phyloP scores from a whole-genome alignment of 1,284 basidiomycete species.

The Veloboletus limbatus region DNA sequence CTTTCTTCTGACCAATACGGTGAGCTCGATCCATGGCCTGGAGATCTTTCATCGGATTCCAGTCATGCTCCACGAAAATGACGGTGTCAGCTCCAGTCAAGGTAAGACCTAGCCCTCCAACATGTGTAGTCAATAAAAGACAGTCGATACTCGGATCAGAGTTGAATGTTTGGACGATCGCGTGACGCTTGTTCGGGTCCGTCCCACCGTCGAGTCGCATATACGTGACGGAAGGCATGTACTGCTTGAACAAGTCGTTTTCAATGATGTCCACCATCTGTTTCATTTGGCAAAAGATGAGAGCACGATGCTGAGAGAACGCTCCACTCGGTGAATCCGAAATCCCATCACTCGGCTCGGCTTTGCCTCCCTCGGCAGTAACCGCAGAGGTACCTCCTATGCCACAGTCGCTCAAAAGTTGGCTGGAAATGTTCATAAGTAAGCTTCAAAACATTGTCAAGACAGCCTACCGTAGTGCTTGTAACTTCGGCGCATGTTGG shows the following conservation, averaged over 20 bases:
- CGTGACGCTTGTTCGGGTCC: conserved; percentile 88
- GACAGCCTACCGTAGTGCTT: conserved; percentile 75
- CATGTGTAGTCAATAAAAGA: conserved; percentile 92
- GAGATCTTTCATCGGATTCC: conserved; percentile 99
- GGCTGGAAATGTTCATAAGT: conserved; percentile 47
- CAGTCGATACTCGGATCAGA: conserved; percentile 97
- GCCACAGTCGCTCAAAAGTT: conserved; percentile 92
- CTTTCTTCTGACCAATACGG: conserved; percentile 97
- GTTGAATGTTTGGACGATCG: conserved; percentile 98
- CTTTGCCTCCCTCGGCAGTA: conserved; percentile 54
- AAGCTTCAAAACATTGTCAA: background rate
- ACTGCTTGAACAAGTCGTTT: conserved; percentile 83
- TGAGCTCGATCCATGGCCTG: conserved; percentile 99
- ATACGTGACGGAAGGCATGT: conserved; percentile 96
- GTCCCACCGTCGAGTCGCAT: conserved; percentile 96
- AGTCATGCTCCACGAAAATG: conserved; percentile 99
- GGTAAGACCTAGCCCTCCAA: conserved; percentile 94
- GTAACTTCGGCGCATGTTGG: conserved; percentile 90
- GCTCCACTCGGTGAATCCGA: conserved; percentile 50
- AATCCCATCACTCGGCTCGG: conserved; percentile 59
- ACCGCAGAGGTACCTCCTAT: conserved; percentile 65
- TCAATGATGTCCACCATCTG: conserved; percentile 99
- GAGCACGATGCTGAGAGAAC: conserved; percentile 93
- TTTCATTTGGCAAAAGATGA: conserved; percentile 99
- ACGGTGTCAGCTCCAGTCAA: conserved; percentile 98